Conservation (phyloP, 1,284 basidiomycete genomes). For the Puccinia sorghi region DNA sequence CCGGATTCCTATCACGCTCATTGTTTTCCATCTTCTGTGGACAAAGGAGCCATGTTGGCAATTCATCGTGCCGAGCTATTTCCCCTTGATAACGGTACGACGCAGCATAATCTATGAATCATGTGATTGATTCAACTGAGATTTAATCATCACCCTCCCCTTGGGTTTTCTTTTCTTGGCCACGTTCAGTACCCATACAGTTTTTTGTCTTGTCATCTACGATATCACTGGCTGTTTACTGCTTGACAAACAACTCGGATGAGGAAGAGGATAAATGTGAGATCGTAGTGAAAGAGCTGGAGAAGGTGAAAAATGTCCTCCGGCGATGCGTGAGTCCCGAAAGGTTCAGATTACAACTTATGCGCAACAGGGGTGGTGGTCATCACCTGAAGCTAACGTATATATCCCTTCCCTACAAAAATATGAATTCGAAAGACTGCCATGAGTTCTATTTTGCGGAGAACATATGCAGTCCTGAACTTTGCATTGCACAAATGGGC, state of each 20-base stretch:
- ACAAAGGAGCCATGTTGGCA: conserved; percentile 16
- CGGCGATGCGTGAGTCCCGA: conserved; percentile 9
- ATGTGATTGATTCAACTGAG: no score
- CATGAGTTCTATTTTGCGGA: conserved; percentile 29
- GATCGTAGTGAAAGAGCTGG: conserved; percentile 4
- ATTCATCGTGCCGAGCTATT: conserved; percentile 23
- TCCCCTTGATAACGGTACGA: conserved; percentile 26
- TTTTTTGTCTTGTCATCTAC: conserved; percentile 24
- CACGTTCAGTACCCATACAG: conserved; percentile 23
- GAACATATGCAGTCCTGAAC: conserved; percentile 22
- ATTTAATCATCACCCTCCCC: neutral
- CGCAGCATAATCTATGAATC: neutral
- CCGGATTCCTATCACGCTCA: neutral
- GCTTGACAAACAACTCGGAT: conserved; percentile 26
- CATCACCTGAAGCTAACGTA: neutral
- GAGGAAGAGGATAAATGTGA: conserved; percentile 24
- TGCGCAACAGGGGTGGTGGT: neutral
- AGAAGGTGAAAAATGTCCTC: conserved; percentile 16
- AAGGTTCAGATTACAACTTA: no score
- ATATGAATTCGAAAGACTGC: conserved; percentile 11
- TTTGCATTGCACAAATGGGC: conserved; percentile 23
- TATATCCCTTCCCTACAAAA: neutral
- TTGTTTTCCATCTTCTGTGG: neutral
- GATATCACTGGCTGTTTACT: conserved; percentile 43
- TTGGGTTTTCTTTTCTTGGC: neutral